phyloP scores from a whole-genome alignment of 2,329 filamentous ascomycete genomes.

The Tolypocladium ophioglossoides region DNA sequence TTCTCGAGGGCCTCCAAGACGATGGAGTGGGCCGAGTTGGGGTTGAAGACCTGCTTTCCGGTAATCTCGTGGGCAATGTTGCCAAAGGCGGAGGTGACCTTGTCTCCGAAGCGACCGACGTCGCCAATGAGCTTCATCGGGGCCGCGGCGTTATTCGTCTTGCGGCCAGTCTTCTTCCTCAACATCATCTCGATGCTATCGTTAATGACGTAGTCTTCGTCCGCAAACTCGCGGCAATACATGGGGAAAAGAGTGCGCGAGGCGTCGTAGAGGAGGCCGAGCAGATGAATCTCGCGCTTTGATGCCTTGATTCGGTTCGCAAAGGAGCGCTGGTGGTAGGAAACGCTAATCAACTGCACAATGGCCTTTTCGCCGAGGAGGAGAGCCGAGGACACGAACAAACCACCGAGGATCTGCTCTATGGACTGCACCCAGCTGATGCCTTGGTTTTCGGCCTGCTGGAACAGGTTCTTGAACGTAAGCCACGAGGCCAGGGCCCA shows the following conservation, averaged over 20 bases:
- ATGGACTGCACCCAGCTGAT: constrained; percentile 47
- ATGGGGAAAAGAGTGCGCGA: constrained; percentile 82
- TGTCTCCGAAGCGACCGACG: constrained; percentile 77
- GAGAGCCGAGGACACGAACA: constrained; percentile 57
- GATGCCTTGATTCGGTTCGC: constrained; percentile 76
- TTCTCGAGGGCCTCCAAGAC: constrained; percentile 85
- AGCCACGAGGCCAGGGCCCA: constrained; percentile 55
- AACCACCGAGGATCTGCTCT: constrained; percentile 54
- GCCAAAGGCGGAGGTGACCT: constrained; percentile 85
- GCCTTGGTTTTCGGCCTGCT: constrained; percentile 15
- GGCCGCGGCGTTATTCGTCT: constrained; percentile 50
- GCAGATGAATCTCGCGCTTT: constrained; percentile 72
- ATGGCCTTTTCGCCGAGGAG: constrained; percentile 69
- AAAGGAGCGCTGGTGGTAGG: constrained; percentile 78
- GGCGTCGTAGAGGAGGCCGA: constrained; percentile 82
- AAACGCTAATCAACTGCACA: constrained; percentile 75
- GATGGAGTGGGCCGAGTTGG: constrained; percentile 79
- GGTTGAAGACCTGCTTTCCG: constrained; percentile 90
- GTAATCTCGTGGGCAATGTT: constrained; percentile 92
- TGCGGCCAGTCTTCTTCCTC: constrained; percentile 39
- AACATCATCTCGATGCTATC: constrained; percentile 67
- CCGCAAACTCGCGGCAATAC: constrained; percentile 81
- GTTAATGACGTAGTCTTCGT: constrained; percentile 87
- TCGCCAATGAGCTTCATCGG: constrained; percentile 72
- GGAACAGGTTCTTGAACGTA: constrained; percentile 48